Percentiles rank a stretch among this genome's conserved stretches.
phyloP scores from a whole-genome alignment of 2,329 filamentous ascomycete species.

The Acarospora socialis region DNA sequence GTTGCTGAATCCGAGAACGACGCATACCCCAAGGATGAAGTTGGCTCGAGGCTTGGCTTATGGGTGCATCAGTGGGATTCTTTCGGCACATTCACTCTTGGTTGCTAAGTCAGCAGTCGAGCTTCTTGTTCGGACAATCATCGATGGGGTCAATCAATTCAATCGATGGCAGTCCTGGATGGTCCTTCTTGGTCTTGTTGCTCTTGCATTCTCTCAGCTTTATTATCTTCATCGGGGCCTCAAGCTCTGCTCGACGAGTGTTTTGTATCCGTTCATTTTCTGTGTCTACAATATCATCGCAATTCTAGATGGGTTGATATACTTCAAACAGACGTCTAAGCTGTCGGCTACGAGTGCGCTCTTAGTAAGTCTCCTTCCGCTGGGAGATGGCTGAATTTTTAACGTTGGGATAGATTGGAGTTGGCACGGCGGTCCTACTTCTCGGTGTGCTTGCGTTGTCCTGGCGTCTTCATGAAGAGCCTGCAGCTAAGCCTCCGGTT shows the following conservation, averaged over 20 bases:
- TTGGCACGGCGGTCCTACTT: conserved; percentile 77
- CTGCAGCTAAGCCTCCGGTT: conserved; percentile 21
- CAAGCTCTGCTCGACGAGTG: conserved; percentile 87
- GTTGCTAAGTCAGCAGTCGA: conserved; percentile 96
- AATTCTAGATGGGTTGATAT: conserved; percentile 91
- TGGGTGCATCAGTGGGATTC: conserved; percentile 76
- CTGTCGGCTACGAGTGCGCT: conserved; percentile 62
- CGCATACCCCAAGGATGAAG: conserved; percentile 48
- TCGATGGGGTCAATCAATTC: conserved; percentile 84
- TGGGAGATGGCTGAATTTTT: neutral
- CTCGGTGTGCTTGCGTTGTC: conserved; percentile 81
- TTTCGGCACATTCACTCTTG: conserved; percentile 85
- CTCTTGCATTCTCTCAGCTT: conserved; percentile 73
- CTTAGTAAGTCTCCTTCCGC: conserved; percentile 27
- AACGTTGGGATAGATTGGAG: conserved; percentile 43
- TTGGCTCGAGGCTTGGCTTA: conserved; percentile 73
- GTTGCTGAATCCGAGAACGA: conserved; percentile 20
- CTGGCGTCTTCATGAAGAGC: conserved; percentile 78
- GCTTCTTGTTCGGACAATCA: conserved; percentile 71
- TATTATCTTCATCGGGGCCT: conserved; percentile 91
- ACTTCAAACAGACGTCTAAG: conserved; percentile 77
- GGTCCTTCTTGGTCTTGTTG: conserved; percentile 67
- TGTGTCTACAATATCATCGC: conserved; percentile 99
- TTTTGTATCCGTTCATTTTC: conserved; percentile 93
- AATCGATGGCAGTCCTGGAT: conserved; percentile 90